Evolutionary conservation across 305 asterid species (phyloP), one percentile per base, ranked within the genome.

Genomic region (Lippia alba): DNA sequence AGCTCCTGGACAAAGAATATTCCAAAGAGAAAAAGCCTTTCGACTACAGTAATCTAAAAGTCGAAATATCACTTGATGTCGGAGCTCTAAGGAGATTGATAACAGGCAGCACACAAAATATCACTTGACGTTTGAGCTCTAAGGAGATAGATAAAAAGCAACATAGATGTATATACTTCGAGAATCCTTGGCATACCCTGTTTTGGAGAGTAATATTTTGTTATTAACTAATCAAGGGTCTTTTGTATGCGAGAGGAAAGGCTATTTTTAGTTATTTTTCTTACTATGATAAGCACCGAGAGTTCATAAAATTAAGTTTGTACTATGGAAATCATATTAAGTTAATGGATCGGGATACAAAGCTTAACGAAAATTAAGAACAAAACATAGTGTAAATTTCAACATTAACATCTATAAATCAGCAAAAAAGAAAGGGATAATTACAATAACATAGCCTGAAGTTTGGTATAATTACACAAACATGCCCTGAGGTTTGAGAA

Each of bases 1-100:
- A 75, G 96, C 99, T 80, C 99, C 99, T 6, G 99, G 98, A 18
- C 99, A 92, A 51, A 75, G 82, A 73, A 92, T 95, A 78, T 95
- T 95, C 79, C 76, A 54, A 64, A 82, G 84, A 75, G 84, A 70
- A 59, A 78, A 66, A 15, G 76, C 82, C 39, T 80, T 73, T 73
- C 82, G 70, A 61, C 73, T 73, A 77, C 71, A 66, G 76, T 69
- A 81, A 81, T 55, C 54, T 24, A 3, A 12, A 57, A 49, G 39
- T 66, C 12, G 41, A 44, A 44, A 6, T 8, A 44, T 44, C 49
- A 44, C 49, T 44, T 44, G 49, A 49, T 3, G 7, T 49, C 18
- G 19, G 19, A 16, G 56, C 24, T 74, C 67, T 20, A 66, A 33
- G 71, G 54, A 61, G 41, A 50, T 70, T 36, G 64, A 53, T 44